phyloP scores from a whole-genome alignment of 169 alveolate species.

The Perkinsus marinus region DNA sequence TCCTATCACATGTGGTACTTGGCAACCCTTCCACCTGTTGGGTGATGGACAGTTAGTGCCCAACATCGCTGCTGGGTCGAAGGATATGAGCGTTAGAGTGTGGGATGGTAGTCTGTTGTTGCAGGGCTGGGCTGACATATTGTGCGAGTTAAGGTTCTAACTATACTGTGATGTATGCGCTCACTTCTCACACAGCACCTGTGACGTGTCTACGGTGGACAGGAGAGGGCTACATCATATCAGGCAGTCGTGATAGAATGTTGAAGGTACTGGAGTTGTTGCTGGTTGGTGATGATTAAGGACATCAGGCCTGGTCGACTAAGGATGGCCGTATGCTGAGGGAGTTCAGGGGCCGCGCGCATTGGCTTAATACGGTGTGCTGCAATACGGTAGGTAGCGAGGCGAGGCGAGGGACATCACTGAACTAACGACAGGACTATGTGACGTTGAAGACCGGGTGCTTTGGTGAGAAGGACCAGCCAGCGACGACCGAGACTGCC shows the following conservation, averaged over 20 bases:
- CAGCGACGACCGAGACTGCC: neutral
- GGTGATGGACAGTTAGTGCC: neutral
- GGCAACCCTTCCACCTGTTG: slow-evolving; percentile 65
- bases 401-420: slow-evolving; percentile 58
- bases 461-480: neutral
- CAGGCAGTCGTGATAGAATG: slow-evolving; percentile 62
- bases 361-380: too few species aligned
- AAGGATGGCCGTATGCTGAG: too few species aligned
- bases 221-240: slow-evolving; percentile 58
- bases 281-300: neutral
- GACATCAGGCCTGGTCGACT: too few species aligned
- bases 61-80: slow-evolving; percentile 60
- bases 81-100: slow-evolving; percentile 60
- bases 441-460: slow-evolving; percentile 22
- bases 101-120: slow-evolving; percentile 59
- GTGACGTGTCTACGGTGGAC: slow-evolving; percentile 70
- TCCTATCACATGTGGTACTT: slow-evolving; percentile 49
- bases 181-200: slow-evolving; percentile 54
- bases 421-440: slow-evolving; percentile 54
- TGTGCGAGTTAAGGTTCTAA: slow-evolving; percentile 29
- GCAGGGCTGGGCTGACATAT: slow-evolving; percentile 47
- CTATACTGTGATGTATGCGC: slow-evolving; percentile 32
- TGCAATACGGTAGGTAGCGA: slow-evolving; percentile 61
- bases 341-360: too few species aligned
- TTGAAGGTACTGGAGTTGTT: slow-evolving; percentile 40